Base-by-base conservation (phyloP, 192 early-diverging fungal species). In the Umbelopsis isabellina region DNA sequence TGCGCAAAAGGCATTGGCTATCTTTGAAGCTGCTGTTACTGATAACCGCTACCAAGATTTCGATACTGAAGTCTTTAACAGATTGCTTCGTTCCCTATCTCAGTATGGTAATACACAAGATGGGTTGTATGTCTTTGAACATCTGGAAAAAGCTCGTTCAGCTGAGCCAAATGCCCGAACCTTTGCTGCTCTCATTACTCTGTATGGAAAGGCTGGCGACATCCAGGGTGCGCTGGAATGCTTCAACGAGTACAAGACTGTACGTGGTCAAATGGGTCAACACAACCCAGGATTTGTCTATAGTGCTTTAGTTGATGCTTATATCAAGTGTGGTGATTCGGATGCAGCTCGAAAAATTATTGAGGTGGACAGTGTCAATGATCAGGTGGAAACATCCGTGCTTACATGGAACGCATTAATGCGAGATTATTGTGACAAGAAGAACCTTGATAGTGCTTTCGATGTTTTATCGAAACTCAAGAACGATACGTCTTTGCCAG, bases 141-240 rank as follows among this genome's bases (percentile, higher is more conserved):
- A 71, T 23, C 30, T 80, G 5, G 71, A 73, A 23, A 35, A 46
- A 2, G 41, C 69, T 10, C 33, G 45, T 4, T 68, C 71, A 27
- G 51, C 61, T 70, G 72, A 71, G 70, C 82, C 85, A 22, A 84
- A 82, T 48, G 76, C 82, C 11, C 71, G 80, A 30, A 88, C 87
- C 3, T 88, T 85, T 75, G 84, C 83, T 20, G 82, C 87, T 13
- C 77, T 88, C 37, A 86, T 88, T 70, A 82, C 82, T 30, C 44
- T 80, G 4, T 80, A 75, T 71, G 79, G 79, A 4, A 75, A 75
- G 55, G 74, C 71, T 21, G 75, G 79, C 21, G 79, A 80, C 58
- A 46, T 80, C 8, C 27, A 51, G 7, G 69, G 71, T 41, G 70
- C 79, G 3, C 33, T 73, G 3, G 47, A 47, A 3, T 74, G 72